Percentiles rank a stretch among this genome's conserved stretches.
These are phyloP conservation scores for Luvunga scandens DNA, from an alignment of 345 rosid genomes.

Conservation along the genomic window DNA sequence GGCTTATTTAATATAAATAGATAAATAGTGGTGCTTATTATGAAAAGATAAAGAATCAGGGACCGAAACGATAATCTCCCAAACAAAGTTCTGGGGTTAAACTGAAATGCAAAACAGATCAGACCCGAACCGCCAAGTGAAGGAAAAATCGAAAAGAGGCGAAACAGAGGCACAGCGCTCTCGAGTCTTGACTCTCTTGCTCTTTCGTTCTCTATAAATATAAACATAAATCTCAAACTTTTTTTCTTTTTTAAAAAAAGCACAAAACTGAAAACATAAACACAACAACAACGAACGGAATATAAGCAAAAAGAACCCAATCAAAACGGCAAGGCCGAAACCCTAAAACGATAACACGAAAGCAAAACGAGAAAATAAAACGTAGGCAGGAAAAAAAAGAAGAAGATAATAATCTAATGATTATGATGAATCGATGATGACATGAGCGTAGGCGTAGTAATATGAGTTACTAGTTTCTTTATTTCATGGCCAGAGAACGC, in stretches of 20 bases:
- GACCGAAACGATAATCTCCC: neutral
- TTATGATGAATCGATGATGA: constrained; percentile 4
- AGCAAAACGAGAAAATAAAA: neutral
- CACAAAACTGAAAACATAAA: neutral
- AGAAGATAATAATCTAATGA: neutral
- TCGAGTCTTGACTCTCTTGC: neutral
- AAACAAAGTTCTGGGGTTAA: neutral
- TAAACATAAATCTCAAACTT: neutral
- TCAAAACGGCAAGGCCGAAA: constrained; percentile 15
- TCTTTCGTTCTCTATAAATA: neutral
- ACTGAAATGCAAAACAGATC: neutral
- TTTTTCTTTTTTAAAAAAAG: too few species aligned
- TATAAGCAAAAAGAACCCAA: constrained; percentile 5
- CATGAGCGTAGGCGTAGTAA: constrained; percentile 10
- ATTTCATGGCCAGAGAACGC: constrained; percentile 24
- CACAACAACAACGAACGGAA: constrained; percentile 8
- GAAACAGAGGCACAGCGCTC: neutral
- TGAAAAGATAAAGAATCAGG: neutral
- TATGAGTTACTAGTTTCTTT: neutral
- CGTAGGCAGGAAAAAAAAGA: too few species aligned
- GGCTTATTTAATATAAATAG: neutral
- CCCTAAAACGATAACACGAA: constrained; percentile 10
- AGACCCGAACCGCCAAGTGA: constrained; percentile 12
- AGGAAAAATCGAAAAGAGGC: constrained; percentile 4
- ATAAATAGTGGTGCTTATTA: too few species aligned